Percentiles rank a stretch among this genome's conserved stretches.
Evolutionary conservation across 441 rosid genomes (phyloP).

Genomic region (Aleurites moluccanus): DNA sequence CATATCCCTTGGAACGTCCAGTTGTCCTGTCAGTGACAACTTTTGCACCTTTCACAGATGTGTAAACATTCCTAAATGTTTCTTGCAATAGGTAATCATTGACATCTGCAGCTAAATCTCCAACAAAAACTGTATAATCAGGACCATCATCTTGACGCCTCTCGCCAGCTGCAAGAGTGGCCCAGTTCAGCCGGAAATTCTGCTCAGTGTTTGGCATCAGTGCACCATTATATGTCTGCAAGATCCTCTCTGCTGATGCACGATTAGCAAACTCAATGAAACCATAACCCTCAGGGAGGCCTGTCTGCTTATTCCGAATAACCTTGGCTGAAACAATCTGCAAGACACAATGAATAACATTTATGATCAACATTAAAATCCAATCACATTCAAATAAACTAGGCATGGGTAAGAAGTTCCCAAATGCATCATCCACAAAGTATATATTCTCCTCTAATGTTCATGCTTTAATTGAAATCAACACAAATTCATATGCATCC

Average conservation of each 20-base stretch:
- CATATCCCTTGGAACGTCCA: conserved; percentile 96
- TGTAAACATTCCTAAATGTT: conserved; percentile 61
- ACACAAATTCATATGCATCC: not conserved
- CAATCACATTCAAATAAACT: not conserved
- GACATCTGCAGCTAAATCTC: conserved; percentile 92
- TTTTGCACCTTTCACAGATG: conserved; percentile 85
- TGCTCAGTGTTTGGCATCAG: conserved; percentile 76
- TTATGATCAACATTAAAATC: not conserved
- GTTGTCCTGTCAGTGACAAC: conserved; percentile 87
- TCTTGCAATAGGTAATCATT: conserved; percentile 71
- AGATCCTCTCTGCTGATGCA: conserved; percentile 69
- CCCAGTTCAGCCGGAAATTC: conserved; percentile 86
- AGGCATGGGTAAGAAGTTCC: too few species aligned
- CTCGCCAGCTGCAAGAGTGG: conserved; percentile 86
- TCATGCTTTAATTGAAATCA: not conserved
- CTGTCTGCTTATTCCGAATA: conserved; percentile 74
- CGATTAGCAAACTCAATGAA: conserved; percentile 73
- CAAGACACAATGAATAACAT: conserved; percentile 5
- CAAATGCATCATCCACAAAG: not conserved
- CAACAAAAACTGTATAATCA: conserved; percentile 81
- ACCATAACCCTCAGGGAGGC: conserved; percentile 78
- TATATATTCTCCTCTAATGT: not conserved
- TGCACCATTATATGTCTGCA: conserved; percentile 75
- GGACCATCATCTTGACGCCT: conserved; percentile 82
- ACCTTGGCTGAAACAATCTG: conserved; percentile 75